Percentiles rank a stretch among this genome's conserved stretches.
Evolutionary conservation across 768 basidiomycete species (phyloP).

Genomic region (Termitomyces sp.): DNA sequence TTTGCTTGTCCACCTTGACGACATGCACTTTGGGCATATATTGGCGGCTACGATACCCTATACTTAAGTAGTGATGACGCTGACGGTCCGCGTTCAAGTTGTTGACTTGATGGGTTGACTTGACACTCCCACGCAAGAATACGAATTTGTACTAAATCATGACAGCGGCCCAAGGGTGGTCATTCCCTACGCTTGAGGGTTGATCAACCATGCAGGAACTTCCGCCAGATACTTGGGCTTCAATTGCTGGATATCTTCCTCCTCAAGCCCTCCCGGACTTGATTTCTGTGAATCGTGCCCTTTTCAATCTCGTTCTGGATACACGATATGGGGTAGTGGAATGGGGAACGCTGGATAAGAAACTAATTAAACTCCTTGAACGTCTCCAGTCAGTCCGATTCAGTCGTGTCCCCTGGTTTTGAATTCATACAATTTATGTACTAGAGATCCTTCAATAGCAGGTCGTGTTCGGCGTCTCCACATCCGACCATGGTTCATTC

Average conservation of each 20-base stretch:
- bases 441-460: conserved; percentile 27
- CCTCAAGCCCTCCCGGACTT: conserved; percentile 10
- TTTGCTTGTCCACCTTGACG: neutral
- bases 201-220: conserved; percentile 13
- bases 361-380: conserved; percentile 20
- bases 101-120: neutral
- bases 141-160: neutral
- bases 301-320: conserved; percentile 26
- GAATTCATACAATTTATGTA: neutral
- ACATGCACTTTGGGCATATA: neutral
- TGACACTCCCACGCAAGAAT: neutral
- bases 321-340: conserved; percentile 24
- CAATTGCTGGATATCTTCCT: conserved; percentile 19
- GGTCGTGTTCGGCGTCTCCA: conserved; percentile 27
- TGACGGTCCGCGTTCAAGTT: neutral
- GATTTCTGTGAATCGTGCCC: conserved; percentile 29
- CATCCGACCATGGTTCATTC: conserved; percentile 37
- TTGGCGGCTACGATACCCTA: neutral
- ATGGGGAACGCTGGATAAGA: conserved; percentile 27
- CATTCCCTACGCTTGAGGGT: neutral
- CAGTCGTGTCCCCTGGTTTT: neutral
- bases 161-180: neutral
- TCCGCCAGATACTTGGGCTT: conserved; percentile 30
- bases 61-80: neutral
- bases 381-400: conserved; percentile 24